phyloP scores from a whole-genome alignment of 139 green algal species.

The Haematococcus lacustris region DNA sequence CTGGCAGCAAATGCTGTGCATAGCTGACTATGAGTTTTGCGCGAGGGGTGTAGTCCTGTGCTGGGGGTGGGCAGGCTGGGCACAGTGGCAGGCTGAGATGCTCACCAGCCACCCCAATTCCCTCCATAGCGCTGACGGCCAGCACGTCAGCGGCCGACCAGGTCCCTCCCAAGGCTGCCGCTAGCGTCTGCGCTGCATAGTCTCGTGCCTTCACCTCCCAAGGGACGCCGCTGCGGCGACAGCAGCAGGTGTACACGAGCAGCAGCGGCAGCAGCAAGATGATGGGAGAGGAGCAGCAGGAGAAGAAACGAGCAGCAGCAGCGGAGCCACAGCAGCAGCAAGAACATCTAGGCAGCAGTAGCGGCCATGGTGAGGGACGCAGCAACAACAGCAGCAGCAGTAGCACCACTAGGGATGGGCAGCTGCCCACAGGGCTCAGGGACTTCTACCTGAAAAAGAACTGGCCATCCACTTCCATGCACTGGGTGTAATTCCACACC shows the following conservation, averaged over 20 bases:
- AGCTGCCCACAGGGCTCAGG: background rate
- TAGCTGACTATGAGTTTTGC: background rate
- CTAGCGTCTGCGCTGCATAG: constrained; percentile 42
- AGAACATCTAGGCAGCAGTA: too few species aligned
- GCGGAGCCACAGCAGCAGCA: too few species aligned
- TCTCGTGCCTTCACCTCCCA: constrained; percentile 39
- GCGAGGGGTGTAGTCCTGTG: background rate
- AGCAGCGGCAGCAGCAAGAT: too few species aligned
- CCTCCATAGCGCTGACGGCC: constrained; percentile 49
- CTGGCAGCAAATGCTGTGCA: too few species aligned
- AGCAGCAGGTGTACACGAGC: background rate
- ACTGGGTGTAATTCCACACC: too few species aligned
- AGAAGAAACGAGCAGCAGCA: too few species aligned
- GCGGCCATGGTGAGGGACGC: too few species aligned
- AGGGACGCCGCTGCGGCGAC: constrained; percentile 14
- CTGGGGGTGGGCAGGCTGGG: too few species aligned
- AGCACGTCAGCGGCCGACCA: constrained; percentile 25
- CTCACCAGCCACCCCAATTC: constrained; percentile 29
- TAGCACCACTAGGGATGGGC: too few species aligned
- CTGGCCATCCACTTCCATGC: constrained; percentile 38
- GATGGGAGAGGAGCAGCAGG: too few species aligned
- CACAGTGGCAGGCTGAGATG: background rate
- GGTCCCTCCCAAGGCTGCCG: constrained; percentile 12
- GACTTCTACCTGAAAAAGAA: constrained; percentile 15
- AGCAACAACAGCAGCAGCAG: too few species aligned